A percentile compares a stretch with the other conserved stretches of the same genome.
Conservation (phyloP, 495 filamentous ascomycete genomes). For the Talaromyces proteolyticus region DNA sequence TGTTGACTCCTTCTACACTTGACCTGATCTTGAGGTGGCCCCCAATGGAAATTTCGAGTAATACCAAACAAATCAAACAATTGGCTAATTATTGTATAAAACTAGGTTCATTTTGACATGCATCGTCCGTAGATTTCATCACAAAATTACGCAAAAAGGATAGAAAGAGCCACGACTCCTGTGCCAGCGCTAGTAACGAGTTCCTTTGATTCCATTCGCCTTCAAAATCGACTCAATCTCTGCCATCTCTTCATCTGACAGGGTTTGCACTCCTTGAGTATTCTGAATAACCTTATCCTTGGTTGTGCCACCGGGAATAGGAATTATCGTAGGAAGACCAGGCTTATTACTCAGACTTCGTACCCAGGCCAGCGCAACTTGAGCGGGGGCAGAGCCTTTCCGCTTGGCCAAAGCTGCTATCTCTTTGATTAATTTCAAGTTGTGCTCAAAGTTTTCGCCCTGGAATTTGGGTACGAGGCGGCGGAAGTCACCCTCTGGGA, state of each 20-base stretch:
- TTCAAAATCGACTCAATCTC: constrained; percentile 40
- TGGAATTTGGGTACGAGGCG: constrained; percentile 56
- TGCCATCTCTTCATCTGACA: constrained; percentile 36
- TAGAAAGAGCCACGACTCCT: no score
- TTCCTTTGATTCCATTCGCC: constrained; percentile 29
- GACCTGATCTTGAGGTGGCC: constrained; percentile 35
- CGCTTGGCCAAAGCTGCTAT: constrained; percentile 59
- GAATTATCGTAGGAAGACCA: constrained; percentile 67
- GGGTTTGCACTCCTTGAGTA: constrained; percentile 22
- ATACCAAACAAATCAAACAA: background rate
- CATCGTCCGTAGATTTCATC: background rate
- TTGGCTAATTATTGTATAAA: background rate
- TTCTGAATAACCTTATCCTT: constrained; percentile 42
- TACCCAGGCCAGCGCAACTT: constrained; percentile 77
- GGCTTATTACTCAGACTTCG: constrained; percentile 45
- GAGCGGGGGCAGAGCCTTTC: constrained; percentile 67
- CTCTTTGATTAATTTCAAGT: constrained; percentile 62
- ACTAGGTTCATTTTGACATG: no score
- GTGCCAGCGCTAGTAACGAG: constrained; percentile 26
- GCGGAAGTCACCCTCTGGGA: constrained; percentile 55
- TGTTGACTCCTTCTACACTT: constrained; percentile 53
- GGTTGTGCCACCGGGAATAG: constrained; percentile 68
- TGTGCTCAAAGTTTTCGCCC: constrained; percentile 63
- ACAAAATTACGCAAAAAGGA: no score
- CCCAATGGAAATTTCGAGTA: background rate